Evolutionary conservation across 2,329 filamentous ascomycete genomes (phyloP).

Genomic region (Paecilomyces niveus): DNA sequence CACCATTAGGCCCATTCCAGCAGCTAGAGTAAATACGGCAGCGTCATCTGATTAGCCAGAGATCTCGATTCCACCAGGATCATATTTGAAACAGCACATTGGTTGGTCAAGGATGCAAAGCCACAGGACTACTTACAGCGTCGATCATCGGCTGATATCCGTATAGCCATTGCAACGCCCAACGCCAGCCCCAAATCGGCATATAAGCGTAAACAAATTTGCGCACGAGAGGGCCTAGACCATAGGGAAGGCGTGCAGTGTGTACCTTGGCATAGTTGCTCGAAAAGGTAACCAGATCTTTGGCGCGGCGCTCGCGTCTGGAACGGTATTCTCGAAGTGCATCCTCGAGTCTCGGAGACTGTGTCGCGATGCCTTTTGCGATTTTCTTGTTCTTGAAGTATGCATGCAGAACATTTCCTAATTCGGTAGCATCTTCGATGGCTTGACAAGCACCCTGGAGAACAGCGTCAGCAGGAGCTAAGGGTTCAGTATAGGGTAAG

Average conservation of each 20-base stretch:
- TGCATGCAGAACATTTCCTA: not conserved
- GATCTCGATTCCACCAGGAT: not conserved
- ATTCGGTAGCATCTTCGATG: not conserved
- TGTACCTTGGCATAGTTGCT: not conserved
- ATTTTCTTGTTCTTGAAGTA: not conserved
- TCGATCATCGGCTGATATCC: not conserved
- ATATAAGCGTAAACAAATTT: not conserved
- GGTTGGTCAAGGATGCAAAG: not conserved
- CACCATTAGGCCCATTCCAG: not conserved
- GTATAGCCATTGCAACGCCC: not conserved
- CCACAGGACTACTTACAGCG: not conserved
- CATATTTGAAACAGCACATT: not conserved
- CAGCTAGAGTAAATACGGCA: not conserved
- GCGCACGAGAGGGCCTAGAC: not conserved
- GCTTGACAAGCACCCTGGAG: not conserved
- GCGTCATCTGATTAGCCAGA: not conserved
- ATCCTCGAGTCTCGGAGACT: not conserved
- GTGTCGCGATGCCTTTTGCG: not conserved
- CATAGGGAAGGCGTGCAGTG: not conserved
- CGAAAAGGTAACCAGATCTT: not conserved
- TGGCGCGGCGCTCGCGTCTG: not conserved
- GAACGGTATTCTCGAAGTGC: not conserved
- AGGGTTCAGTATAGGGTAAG: not conserved
- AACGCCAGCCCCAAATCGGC: not conserved
- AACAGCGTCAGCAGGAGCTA: not conserved